Evolutionary conservation across 768 basidiomycete genomes (phyloP).

Genomic region (Podaxis sp.): DNA sequence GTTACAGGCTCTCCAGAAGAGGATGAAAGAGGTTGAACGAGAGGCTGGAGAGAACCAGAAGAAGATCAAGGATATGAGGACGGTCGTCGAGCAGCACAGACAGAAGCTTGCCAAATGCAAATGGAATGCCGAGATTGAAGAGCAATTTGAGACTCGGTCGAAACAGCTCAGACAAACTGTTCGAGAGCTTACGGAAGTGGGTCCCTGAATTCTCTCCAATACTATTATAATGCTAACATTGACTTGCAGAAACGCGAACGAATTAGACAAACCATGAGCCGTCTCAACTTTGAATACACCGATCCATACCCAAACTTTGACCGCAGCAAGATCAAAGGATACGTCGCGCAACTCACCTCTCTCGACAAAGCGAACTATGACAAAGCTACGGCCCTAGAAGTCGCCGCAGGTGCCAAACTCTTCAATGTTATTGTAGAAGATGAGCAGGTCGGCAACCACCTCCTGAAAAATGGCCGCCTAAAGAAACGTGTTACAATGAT

Average conservation of each 20-base stretch:
- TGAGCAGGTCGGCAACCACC: slow-evolving; percentile 82
- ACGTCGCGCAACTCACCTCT: slow-evolving; percentile 80
- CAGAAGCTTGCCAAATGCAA: slow-evolving; percentile 24
- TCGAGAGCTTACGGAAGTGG: too few relatives aligned
- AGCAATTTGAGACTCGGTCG: too few relatives aligned
- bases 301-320: slow-evolving; percentile 81
- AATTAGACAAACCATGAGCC: slow-evolving; percentile 62
- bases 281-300: slow-evolving; percentile 81
- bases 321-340: slow-evolving; percentile 82
- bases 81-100: slow-evolving; percentile 55
- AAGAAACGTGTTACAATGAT: slow-evolving; percentile 92
- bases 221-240: not conserved
- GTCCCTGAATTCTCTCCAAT: slow-evolving; percentile 23
- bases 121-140: too few relatives aligned
- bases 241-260: slow-evolving; percentile 59
- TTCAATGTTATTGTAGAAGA: slow-evolving; percentile 95
- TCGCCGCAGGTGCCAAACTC: slow-evolving; percentile 84
- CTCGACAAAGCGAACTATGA: slow-evolving; percentile 68
- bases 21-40: slow-evolving; percentile 80
- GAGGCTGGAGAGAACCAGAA: slow-evolving; percentile 78
- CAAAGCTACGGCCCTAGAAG: slow-evolving; percentile 88
- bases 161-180: too few relatives aligned
- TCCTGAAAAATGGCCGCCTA: slow-evolving; percentile 71
- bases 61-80: slow-evolving; percentile 58
- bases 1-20: slow-evolving; percentile 67